phyloP scores from a whole-genome alignment of 805 yeast species.

The Candida rishiriensis region DNA sequence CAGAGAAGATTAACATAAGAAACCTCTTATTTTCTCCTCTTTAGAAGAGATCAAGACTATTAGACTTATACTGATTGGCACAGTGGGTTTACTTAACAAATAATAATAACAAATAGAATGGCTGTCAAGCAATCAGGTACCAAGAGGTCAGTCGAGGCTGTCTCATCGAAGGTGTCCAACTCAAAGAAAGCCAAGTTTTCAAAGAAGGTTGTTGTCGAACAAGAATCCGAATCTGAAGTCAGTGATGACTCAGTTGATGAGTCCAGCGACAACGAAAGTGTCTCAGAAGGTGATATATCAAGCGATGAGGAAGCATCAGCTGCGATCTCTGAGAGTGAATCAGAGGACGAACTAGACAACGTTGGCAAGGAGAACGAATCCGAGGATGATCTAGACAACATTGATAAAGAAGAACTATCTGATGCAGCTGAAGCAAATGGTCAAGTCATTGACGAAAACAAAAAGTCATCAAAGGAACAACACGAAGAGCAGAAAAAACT shows the following conservation, averaged over 20 bases:
- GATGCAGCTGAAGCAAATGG: slow-evolving; percentile 25
- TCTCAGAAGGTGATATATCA: slow-evolving; percentile 4
- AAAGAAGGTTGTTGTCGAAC: slow-evolving; percentile 28
- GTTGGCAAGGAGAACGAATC: slow-evolving; percentile 25
- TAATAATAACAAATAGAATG: slow-evolving; percentile 6
- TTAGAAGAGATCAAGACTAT: background rate
- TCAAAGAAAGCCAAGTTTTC: slow-evolving; percentile 17
- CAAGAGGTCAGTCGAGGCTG: slow-evolving; percentile 17
- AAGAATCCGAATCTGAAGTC: slow-evolving; percentile 5
- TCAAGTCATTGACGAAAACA: slow-evolving; percentile 30
- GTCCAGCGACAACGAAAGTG: slow-evolving; percentile 7
- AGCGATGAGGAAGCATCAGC: slow-evolving; percentile 4
- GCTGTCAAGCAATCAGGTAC: slow-evolving; percentile 14
- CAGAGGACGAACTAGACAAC: slow-evolving; percentile 31
- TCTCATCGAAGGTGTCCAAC: slow-evolving; percentile 1
- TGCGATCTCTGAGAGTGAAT: slow-evolving; percentile 6
- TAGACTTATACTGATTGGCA: background rate
- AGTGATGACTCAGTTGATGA: slow-evolving; percentile 3
- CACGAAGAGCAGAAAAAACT: slow-evolving; percentile 81
- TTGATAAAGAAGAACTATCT: slow-evolving; percentile 27
- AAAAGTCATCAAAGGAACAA: slow-evolving; percentile 55
- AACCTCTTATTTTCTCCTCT: background rate
- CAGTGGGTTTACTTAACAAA: too few relatives aligned
- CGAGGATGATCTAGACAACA: slow-evolving; percentile 27
- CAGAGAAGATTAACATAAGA: too few relatives aligned